Base-by-base conservation (phyloP, 106 monocot genomes). In the Iris macrosiphon region DNA sequence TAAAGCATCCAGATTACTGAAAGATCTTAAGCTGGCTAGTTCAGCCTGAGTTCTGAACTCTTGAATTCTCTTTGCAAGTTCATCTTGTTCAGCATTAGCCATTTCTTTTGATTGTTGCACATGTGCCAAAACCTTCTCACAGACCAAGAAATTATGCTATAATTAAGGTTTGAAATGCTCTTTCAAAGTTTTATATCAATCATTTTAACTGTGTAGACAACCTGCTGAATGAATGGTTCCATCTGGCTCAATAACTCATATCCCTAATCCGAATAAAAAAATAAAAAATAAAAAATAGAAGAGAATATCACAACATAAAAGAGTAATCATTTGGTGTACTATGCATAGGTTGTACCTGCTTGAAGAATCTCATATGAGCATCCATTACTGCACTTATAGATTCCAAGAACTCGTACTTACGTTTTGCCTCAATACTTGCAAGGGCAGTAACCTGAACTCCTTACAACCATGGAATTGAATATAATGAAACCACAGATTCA, bases 351-450 rank as follows among this genome's bases (percentile, higher is more conserved):
- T 26, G 24, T 25, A 83, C 95, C 79, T 89, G 89, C 63, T 96
- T 96, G 72, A 86, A 96, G 46, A 89, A 89, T 75, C 89, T 78
- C 82, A 96, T 57, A 72, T 96, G 89, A 25, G 95, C 95, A 96
- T 96, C 95, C 95, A 96, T 96, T 43, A 89, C 77, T 59, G 89
- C 81, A 70, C 85, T 96, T 57, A 96, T 70, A 45, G 89, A 89
- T 77, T 90, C 95, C 66, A 96, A 70, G 57, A 96, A 96, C 46
- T 96, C 95, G 72, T 71, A 96, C 54, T 96, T 96, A 45, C 80
- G 85, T 69, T 86, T 96, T 66, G 89, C 85, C 51, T 96, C 95
- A 66, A 89, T 68, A 66, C 52, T 90, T 52, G 89, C 69, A 62
- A 96, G 82, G 61, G 77, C 82, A 63, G 41, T 82, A 41, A 90